Conservation (phyloP, 192 early-diverging fungal species). For the Mortierella alpina region DNA sequence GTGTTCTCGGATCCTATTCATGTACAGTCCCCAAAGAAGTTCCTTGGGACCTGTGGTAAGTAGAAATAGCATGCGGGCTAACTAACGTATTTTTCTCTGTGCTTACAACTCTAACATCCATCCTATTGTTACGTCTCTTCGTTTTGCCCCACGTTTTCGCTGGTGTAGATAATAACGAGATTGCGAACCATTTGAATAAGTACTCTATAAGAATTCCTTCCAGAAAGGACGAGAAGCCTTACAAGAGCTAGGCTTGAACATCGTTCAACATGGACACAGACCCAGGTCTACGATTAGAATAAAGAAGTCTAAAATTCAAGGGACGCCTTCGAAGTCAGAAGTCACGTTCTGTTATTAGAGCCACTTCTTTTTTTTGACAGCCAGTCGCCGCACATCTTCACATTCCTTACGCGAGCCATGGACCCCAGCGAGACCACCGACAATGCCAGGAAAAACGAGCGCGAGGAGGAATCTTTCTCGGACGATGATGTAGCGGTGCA, state of each 20-base stretch:
- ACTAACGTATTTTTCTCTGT: not conserved
- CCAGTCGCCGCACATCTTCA: no score
- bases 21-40: conserved; percentile 78
- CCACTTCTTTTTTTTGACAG: no score
- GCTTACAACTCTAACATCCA: not conserved
- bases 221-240: conserved; percentile 31
- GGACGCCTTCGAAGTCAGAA: no score
- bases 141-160: not conserved
- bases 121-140: not conserved
- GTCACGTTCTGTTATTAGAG: no score
- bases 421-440: conserved; percentile 15
- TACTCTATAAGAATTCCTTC: conserved; percentile 45
- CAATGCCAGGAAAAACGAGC: conserved; percentile 15
- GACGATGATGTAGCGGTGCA: conserved; percentile 47
- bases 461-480: conserved; percentile 25
- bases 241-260: not conserved
- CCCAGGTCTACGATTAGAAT: no score
- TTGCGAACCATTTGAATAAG: conserved; percentile 46
- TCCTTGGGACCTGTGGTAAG: conserved; percentile 64
- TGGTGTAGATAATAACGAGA: conserved; percentile 29
- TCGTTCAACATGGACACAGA: no score
- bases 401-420: conserved; percentile 3
- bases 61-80: not conserved
- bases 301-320: no score
- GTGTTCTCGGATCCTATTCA: conserved; percentile 71